Percentiles rank a stretch among this genome's conserved stretches.
Evolutionary conservation across 148 eudicot species (phyloP).

Genomic region (Rheum nobile): DNA sequence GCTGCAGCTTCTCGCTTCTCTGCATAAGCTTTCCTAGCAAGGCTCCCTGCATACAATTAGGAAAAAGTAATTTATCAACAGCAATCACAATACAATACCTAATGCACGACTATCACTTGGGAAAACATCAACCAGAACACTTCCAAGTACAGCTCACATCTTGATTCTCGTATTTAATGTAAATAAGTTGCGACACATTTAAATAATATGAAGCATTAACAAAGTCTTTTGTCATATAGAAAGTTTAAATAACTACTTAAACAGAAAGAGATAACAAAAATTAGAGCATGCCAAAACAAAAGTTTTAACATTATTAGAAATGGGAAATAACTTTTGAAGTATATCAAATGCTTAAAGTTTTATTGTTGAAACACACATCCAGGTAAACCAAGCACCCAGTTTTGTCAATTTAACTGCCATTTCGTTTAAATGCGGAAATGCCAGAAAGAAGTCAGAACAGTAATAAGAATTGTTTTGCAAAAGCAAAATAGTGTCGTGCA

Average conservation of each 20-base stretch:
- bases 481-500: background rate
- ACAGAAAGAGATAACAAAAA: too few species aligned
- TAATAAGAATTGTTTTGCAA: background rate
- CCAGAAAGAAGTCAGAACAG: background rate
- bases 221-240: too few species aligned
- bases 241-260: too few species aligned
- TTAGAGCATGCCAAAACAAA: background rate
- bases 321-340: background rate
- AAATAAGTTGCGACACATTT: too few species aligned
- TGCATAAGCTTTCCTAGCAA: constrained; percentile 44
- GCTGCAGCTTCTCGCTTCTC: constrained; percentile 46
- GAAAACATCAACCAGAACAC: background rate
- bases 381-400: background rate
- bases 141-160: background rate
- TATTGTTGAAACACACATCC: background rate
- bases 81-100: background rate
- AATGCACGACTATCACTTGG: background rate
- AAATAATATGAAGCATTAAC: background rate
- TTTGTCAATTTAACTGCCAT: background rate
- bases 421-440: background rate
- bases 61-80: background rate
- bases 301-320: too few species aligned
- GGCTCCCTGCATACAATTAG: constrained; percentile 41
- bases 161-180: background rate
- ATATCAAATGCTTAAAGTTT: background rate